A percentile compares a stretch with the other conserved stretches of the same genome.
phyloP scores from a whole-genome alignment of 768 basidiomycete species.

The Agaricus bisporus region DNA sequence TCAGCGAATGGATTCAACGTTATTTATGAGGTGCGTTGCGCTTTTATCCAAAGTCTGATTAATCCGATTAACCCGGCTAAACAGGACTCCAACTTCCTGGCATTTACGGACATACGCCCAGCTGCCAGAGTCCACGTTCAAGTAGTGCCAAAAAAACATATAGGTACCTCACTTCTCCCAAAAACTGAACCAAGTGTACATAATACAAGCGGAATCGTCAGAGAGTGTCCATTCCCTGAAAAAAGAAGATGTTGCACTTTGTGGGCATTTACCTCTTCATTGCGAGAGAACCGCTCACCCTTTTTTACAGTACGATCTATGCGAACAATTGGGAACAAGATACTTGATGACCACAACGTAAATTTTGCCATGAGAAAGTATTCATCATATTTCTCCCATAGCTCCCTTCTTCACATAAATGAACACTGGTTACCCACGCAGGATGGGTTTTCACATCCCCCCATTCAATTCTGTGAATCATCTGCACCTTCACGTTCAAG shows the following conservation, averaged over 20 bases:
- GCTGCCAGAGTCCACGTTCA: constrained; percentile 44
- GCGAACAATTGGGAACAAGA: constrained; percentile 38
- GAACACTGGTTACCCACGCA: constrained; percentile 19
- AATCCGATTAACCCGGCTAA: not conserved
- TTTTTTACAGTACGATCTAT: constrained; percentile 22
- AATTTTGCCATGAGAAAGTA: constrained; percentile 41
- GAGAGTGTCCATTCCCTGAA: constrained; percentile 49
- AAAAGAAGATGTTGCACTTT: constrained; percentile 37
- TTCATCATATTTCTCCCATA: constrained; percentile 4
- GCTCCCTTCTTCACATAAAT: not conserved
- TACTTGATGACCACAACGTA: constrained; percentile 45
- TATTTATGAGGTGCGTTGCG: constrained; percentile 1
- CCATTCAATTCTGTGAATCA: constrained; percentile 71
- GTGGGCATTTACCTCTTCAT: constrained; percentile 25
- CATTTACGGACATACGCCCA: constrained; percentile 46
- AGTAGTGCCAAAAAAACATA: constrained; percentile 46
- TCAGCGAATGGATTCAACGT: constrained; percentile 2
- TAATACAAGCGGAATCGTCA: constrained; percentile 18
- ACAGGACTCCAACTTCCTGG: constrained; percentile 43
- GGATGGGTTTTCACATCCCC: constrained; percentile 79
- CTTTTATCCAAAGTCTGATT: not conserved
- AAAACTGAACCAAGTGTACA: not conserved
- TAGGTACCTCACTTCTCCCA: constrained; percentile 27
- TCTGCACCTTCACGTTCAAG: constrained; percentile 71
- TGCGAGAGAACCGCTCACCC: not conserved